Conservation (phyloP, 2,329 filamentous ascomycete genomes). For the Xylariaceae sp. region DNA sequence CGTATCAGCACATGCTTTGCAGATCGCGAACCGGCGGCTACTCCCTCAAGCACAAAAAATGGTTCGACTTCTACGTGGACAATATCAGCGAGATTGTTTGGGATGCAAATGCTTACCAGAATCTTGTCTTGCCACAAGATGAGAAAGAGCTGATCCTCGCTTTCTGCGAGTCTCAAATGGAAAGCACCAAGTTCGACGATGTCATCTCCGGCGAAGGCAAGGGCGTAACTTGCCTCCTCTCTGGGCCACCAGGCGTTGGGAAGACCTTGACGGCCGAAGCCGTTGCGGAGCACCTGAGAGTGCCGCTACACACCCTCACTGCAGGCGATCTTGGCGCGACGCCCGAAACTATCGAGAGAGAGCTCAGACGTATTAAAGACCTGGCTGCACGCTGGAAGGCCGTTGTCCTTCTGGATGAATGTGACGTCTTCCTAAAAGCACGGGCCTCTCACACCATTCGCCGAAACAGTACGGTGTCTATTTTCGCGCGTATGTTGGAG, state of each 20-base stretch:
- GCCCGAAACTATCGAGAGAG: slow-evolving; percentile 22
- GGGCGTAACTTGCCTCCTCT: slow-evolving; percentile 18
- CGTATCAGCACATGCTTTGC: slow-evolving; percentile 32
- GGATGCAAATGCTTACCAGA: slow-evolving; percentile 42
- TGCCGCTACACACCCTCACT: slow-evolving; percentile 32
- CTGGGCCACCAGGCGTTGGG: slow-evolving; percentile 16
- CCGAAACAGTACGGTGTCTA: slow-evolving; percentile 21
- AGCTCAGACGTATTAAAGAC: slow-evolving; percentile 30
- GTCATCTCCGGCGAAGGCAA: slow-evolving; percentile 19
- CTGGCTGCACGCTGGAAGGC: slow-evolving; percentile 38
- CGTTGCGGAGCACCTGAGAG: slow-evolving; percentile 32
- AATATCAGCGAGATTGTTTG: slow-evolving; percentile 40
- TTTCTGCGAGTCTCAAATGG: slow-evolving; percentile 10
- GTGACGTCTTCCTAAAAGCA: slow-evolving; percentile 33
- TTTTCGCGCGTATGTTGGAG: slow-evolving; percentile 21
- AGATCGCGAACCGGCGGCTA: slow-evolving; percentile 27
- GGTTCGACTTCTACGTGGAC: slow-evolving; percentile 43
- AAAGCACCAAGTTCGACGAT: slow-evolving; percentile 14
- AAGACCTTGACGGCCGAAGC: slow-evolving; percentile 33
- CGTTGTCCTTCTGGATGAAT: slow-evolving; percentile 31
- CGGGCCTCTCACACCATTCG: slow-evolving; percentile 23
- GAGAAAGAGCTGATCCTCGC: slow-evolving; percentile 16
- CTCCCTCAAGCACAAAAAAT: slow-evolving; percentile 17
- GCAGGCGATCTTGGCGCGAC: slow-evolving; percentile 30
- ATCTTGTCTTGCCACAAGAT: slow-evolving; percentile 12